Evolutionary conservation across 805 yeast genomes (phyloP).

Genomic region (Metschnikowia dekortorum): DNA sequence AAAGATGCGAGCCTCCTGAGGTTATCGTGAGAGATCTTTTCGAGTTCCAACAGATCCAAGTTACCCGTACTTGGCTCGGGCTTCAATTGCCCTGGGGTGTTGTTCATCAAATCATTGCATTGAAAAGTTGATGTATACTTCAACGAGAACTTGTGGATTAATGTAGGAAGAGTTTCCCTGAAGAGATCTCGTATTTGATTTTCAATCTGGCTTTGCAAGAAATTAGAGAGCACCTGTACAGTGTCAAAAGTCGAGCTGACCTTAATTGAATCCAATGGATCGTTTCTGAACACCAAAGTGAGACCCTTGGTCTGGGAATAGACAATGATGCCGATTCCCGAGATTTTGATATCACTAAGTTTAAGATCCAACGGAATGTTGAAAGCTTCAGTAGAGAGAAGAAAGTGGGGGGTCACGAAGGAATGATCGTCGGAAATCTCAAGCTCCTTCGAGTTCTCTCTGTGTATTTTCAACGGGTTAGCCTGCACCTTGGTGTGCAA

Average conservation of each 20-base stretch:
- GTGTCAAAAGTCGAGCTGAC: conserved; percentile 86
- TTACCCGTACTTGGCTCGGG: conserved; percentile 6
- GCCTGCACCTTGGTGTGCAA: conserved; percentile 80
- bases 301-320: conserved; percentile 78
- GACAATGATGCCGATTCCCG: conserved; percentile 81
- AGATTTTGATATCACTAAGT: conserved; percentile 63
- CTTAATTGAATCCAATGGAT: conserved; percentile 77
- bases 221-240: conserved; percentile 77
- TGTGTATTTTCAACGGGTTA: conserved; percentile 70
- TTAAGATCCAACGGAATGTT: conserved; percentile 76
- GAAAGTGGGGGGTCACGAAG: conserved; percentile 65
- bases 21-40: conserved; percentile 45
- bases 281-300: conserved; percentile 83
- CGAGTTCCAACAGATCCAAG: conserved; percentile 13
- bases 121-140: conserved; percentile 36
- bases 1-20: conserved; percentile 36
- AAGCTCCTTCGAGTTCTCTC: conserved; percentile 36
- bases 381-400: conserved; percentile 61
- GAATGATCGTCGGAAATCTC: conserved; percentile 27
- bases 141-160: conserved; percentile 70
- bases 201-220: conserved; percentile 79
- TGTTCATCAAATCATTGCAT: conserved; percentile 18
- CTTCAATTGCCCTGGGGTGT: conserved; percentile 17
- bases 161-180: conserved; percentile 78
- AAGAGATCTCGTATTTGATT: conserved; percentile 73